Base-by-base conservation (phyloP, 139 green algal species). In the Bryopsis sp. region DNA sequence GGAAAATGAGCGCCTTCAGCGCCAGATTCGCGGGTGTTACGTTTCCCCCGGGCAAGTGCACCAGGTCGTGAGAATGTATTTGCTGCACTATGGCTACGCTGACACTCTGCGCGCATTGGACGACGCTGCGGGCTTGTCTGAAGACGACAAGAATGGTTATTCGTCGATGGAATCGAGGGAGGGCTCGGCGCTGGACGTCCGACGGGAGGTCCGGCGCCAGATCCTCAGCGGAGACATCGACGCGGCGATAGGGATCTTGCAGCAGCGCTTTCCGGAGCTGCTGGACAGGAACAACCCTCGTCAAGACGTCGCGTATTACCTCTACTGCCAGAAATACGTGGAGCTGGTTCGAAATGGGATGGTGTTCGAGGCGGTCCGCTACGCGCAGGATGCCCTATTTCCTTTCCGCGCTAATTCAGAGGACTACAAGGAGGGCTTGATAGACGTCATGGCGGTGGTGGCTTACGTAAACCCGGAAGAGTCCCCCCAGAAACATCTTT, bases 21-120 rank as follows among this genome's bases (percentile, higher is more conserved):
- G 31, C 6, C 7, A 59, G 6, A 47, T 26, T 7, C 46, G 1
- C 70, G 83, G 80, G 35, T 48, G 78, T 0, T 48, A 65, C 2
- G 66, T 90, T 26, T 35, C 75, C 1, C 31, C 79, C 0, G 72
- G 72, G 3, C 68, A 58, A 22, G 75, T 71, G 5, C 82, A 90
- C 70, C 62, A 81, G 62, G n/a, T 96, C n/a, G 88, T 96, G 33
- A 82, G 82, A 3, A 64, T 73, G 47, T 96, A 94, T 76, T 80
- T 96, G 39, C 58, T 82, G 46, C 80, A 92, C 69, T 83, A 92
- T 59, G 89, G 89, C 32, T 96, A 96, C 65, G 72, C 81, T 0
- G 71, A 75, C 37, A 91, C 87, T 0, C 79, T 96, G 28, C 46
- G 46, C 1, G 89, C 87, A 0, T 89, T 91, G 71, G 84, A 91